These are phyloP conservation scores for Tetrahymena thermophila DNA, from an alignment of 73 alveolate species.

Conservation along the genomic window DNA sequence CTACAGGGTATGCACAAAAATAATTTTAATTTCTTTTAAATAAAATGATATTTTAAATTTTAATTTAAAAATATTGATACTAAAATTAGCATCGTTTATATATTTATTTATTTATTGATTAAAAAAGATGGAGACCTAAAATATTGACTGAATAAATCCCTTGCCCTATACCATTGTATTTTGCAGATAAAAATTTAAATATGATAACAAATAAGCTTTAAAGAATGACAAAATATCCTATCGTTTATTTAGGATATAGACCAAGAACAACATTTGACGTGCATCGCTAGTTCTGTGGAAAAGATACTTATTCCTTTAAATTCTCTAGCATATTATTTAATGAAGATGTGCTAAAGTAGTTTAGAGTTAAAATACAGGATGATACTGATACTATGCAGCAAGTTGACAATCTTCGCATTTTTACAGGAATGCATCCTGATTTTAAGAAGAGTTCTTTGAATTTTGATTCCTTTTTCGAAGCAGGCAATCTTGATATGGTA, in stretches of 20 bases:
- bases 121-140: background rate
- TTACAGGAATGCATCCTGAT: background rate
- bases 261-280: background rate
- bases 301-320: background rate
- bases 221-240: background rate
- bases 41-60: no score
- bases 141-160: background rate
- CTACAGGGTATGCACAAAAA: background rate
- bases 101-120: background rate
- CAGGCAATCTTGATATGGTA: conserved; percentile 30
- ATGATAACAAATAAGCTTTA: background rate
- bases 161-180: background rate
- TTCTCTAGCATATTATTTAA: background rate
- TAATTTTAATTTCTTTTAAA: no score
- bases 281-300: background rate
- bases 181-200: background rate
- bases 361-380: background rate
- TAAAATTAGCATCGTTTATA: no score
- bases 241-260: background rate
- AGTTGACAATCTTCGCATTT: background rate
- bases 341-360: background rate
- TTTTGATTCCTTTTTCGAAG: conserved; percentile 29
- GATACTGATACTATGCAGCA: background rate
- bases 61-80: no score
- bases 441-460: background rate